Evolutionary conservation across 2,329 filamentous ascomycete genomes (phyloP), one percentile per base, ranked within the genome.

Genomic region (Blastomyces emzantsi): DNA sequence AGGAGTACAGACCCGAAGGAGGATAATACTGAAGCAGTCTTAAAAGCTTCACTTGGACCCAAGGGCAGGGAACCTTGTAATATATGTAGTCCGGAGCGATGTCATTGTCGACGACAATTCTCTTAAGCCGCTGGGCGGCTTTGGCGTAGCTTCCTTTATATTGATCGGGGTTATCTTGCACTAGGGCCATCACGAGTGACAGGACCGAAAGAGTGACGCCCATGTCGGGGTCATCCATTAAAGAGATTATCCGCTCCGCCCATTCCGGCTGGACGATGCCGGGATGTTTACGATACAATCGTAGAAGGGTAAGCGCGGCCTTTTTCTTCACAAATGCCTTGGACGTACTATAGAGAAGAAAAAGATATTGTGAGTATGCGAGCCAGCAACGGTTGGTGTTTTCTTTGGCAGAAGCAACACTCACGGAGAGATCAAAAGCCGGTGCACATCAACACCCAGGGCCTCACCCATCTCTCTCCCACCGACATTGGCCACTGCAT

Each of bases 311-410:
- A 61, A 99, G 81, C 7, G 94, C 94, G 1, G 94, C 93, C 82
- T 99, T 99, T 80, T 99, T 99, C 83, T 99, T 99, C 65, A 99
- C 94, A 70, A 99, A 99, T 0, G 94, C 87, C 77, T 97, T 99
- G 0, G 93, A 97, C 9, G 87, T 87, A 54, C 85, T 87, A 33
- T 33, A 55, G 33, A 8, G 1, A 41, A 43, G 9, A 41, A 25
- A 7, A 52, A 43, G 28, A 62, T 36, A 22, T 19, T 45, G 36
- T 51, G 41, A 51, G 59, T 11, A 54, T 9, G 28, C 19, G 55
- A 58, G 13, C 22, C 9, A 57, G 8, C 19, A 64, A 22, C 52
- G 51, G 45, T 55, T 17, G 15, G 19, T 8, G 13, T n/a, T 51
- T n/a, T 17, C 49, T 61, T 56, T 9, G 13, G 3, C 36, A 43